Conservation (phyloP, 768 basidiomycete species). For the Tricholoma hemisulphureum region DNA sequence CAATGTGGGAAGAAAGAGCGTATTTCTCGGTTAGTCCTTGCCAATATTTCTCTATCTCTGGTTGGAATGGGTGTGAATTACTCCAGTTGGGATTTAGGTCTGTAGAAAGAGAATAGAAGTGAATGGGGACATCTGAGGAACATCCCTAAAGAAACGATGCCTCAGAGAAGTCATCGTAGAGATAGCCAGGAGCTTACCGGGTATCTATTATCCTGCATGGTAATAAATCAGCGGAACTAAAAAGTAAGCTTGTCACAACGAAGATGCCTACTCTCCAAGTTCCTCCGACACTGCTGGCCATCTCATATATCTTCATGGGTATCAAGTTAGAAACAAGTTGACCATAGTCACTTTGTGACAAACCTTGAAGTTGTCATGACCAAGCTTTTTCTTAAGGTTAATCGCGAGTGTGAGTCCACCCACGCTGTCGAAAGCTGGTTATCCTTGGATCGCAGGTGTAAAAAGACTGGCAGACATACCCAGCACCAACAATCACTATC, state of each 20-base stretch:
- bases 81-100: slow-evolving; percentile 43
- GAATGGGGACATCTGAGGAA: slow-evolving; percentile 37
- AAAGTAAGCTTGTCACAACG: not conserved
- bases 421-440: slow-evolving; percentile 24
- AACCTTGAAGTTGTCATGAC: slow-evolving; percentile 42
- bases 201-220: slow-evolving; percentile 36
- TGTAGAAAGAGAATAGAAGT: slow-evolving; percentile 41
- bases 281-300: slow-evolving; percentile 44
- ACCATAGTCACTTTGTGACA: slow-evolving; percentile 4
- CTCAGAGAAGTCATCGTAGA: not conserved
- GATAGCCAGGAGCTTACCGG: slow-evolving; percentile 21
- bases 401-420: slow-evolving; percentile 45
- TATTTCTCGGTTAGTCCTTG: slow-evolving; percentile 38
- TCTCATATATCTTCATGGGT: slow-evolving; percentile 43
- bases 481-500: slow-evolving; percentile 34
- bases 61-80: slow-evolving; percentile 37
- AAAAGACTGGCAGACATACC: slow-evolving; percentile 17
- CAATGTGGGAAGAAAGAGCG: slow-evolving; percentile 37
- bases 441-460: not conserved
- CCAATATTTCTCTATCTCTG: slow-evolving; percentile 43
- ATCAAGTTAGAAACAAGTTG: too few relatives aligned
- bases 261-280: slow-evolving; percentile 47
- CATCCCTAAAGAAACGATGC: slow-evolving; percentile 33
- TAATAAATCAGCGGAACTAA: not conserved
- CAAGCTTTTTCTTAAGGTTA: slow-evolving; percentile 36